A percentile compares a stretch with the other conserved stretches of the same genome.
These are phyloP conservation scores for Aplosporella prunicola DNA, from an alignment of 2,329 filamentous ascomycete species.

Conservation along the genomic window DNA sequence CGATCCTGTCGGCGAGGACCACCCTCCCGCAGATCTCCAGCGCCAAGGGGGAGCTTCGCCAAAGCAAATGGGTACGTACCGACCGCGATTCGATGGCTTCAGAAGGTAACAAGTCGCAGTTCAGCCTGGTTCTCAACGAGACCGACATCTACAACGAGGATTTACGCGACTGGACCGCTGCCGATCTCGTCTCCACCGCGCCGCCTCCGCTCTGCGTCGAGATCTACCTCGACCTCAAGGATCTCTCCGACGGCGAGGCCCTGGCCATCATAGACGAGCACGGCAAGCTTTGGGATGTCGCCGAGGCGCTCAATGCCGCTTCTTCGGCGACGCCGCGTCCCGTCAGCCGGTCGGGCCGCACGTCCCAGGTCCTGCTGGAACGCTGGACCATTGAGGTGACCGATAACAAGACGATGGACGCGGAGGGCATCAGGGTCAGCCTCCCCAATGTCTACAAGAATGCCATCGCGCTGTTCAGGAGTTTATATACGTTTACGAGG, in stretches of 20 bases:
- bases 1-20: slow-evolving; percentile 73
- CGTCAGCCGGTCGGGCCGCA: slow-evolving; percentile 33
- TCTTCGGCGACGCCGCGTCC: slow-evolving; percentile 39
- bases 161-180: slow-evolving; percentile 69
- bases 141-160: slow-evolving; percentile 80
- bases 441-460: slow-evolving; percentile 94
- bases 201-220: slow-evolving; percentile 85
- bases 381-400: slow-evolving; percentile 83
- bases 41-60: slow-evolving; percentile 52
- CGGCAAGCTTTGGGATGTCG: slow-evolving; percentile 87
- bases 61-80: slow-evolving; percentile 75
- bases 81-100: not conserved
- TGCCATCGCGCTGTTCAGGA: slow-evolving; percentile 87
- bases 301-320: slow-evolving; percentile 66
- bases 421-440: slow-evolving; percentile 17
- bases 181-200: slow-evolving; percentile 64
- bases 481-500: slow-evolving; percentile 72
- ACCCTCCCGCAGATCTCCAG: slow-evolving; percentile 51
- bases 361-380: slow-evolving; percentile 74
- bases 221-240: slow-evolving; percentile 73
- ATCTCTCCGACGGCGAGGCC: slow-evolving; percentile 73
- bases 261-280: slow-evolving; percentile 80
- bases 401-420: slow-evolving; percentile 44
- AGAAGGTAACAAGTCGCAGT: slow-evolving; percentile 46
- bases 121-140: slow-evolving; percentile 89